Evolutionary conservation across 1,139 yeast species (phyloP), one percentile per base, ranked within the genome.

Genomic region (Pichia sp.): DNA sequence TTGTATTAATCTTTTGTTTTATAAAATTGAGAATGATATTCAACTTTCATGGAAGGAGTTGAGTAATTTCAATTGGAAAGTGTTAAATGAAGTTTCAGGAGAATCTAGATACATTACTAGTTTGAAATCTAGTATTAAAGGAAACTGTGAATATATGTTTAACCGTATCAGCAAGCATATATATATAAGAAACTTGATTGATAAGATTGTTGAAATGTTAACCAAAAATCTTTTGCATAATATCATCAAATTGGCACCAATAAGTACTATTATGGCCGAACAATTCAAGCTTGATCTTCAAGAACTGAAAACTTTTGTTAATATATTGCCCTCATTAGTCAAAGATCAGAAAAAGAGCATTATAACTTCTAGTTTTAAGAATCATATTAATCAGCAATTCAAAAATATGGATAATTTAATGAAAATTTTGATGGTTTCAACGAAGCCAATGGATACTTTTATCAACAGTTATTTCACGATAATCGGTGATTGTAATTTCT

Each of bases 1-100:
- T 34, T 72, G 88, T 31, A 72, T 84, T 19, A 71, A 71, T 23
- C 61, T 72, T 17, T 61, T 88, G 30, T 69, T 84, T 17, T 62
- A 64, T 19, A 79, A 83, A 51, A 71, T 85, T 24, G 74, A 77
- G 15, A 58, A 65, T 17, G 89, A 84, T 47, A 63, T 81, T 40
- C 79, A 76, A 28, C 73, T 77, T 44, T 72, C 83, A 8, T 88
- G 96, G 95, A 71, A 94, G 48, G 96, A 86, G 54, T 82, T 91
- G 71, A 71, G 74, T 24, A 88, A 86, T 55, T 71, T 76, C 26
- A 83, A 84, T 56, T 88, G 96, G 96, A 65, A 69, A 21, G 69
- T 70, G 36, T 64, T 79, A 48, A 75, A 71, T 28, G 68, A 71
- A 18, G 84, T 81, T 4, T 79, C 76, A 24, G 91, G 80, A 47